These are phyloP conservation scores for Plasmodium gonderi DNA, from an alignment of 169 alveolate genomes.

Conservation along the genomic window DNA sequence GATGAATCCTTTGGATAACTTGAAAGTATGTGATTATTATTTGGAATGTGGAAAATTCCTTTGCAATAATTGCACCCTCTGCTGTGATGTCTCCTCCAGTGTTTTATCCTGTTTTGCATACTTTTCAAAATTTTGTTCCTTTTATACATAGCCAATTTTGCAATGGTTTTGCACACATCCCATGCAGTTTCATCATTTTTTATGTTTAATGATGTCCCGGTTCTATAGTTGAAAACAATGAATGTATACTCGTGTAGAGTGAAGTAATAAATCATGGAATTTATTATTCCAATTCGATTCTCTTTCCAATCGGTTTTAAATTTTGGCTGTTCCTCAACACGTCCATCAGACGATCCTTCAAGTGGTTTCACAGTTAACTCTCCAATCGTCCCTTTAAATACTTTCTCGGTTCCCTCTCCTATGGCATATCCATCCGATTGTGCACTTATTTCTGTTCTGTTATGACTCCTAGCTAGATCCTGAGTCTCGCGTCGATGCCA, in stretches of 20 bases:
- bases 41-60: conserved; percentile 15
- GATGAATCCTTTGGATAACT: not conserved
- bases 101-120: conserved; percentile 71
- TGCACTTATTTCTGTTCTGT: not conserved
- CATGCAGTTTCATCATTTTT: conserved; percentile 74
- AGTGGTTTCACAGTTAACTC: not conserved
- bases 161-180: conserved; percentile 76
- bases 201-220: conserved; percentile 79
- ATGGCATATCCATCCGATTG: too few relatives aligned
- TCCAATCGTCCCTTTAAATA: not conserved
- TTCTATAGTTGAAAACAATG: conserved; percentile 73
- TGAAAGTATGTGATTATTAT: not conserved
- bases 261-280: conserved; percentile 76
- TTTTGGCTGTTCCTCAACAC: not conserved
- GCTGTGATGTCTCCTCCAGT: conserved; percentile 78
- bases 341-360: not conserved
- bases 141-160: conserved; percentile 79
- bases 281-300: conserved; percentile 77
- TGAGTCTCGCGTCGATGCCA: not conserved
- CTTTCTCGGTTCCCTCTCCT: not conserved
- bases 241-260: conserved; percentile 77
- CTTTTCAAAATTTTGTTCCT: conserved; percentile 70
- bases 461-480: not conserved
- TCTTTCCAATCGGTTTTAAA: conserved; percentile 39
- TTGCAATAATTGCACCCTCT: conserved; percentile 77